Evolutionary conservation across 2,329 filamentous ascomycete species (phyloP), one percentile per base, ranked within the genome.

Genomic region (Ophiostoma sp.): DNA sequence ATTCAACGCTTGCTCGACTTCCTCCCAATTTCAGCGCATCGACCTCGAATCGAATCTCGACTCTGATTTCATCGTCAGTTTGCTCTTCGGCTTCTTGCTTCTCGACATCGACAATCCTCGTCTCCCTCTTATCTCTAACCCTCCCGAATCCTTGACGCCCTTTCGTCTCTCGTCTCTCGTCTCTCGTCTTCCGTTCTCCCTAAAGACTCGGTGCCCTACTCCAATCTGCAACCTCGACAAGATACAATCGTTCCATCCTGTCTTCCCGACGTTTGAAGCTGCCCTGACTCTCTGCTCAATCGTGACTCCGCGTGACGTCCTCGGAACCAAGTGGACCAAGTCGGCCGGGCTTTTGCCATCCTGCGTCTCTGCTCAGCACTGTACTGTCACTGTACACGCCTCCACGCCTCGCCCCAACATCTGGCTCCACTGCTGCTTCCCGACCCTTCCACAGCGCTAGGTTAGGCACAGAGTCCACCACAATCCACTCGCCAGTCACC

Each of bases 401-500:
- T 44, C 41, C 66, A 47, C 66, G 66, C 65, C 36, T 67, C 65
- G 44, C 58, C 58, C 52, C n/a, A 62, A 69, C 45, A 68, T 45
- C 16, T 44, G 62, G 63, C 63, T 65, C 49, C 62, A 66, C 68
- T 40, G 40, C 58, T 58, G 16, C 42, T 68, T 68, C 62, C 64
- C 44, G 58, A 49, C 66, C 55, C 36, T 67, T 65, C 44, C 62
- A 63, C 49, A 49, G 41, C 66, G 47, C 67, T 66, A 70, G 52
- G 55, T 47, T 64, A 64, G 63, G 41, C 63, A 64, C 41, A 64
- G 63, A 36, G 63, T 45, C 63, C 42, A 64, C 63, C 18, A 63
- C 8, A 63, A 27, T 27, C 52, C 12, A 18, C 36, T 9, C 18
- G 14, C 41, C 16, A 64, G 63, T 45, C 63, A 27, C 27, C 27